These are phyloP conservation scores for Acacia melanoxylon DNA, from an alignment of 306 rosid species.

Conservation along the genomic window DNA sequence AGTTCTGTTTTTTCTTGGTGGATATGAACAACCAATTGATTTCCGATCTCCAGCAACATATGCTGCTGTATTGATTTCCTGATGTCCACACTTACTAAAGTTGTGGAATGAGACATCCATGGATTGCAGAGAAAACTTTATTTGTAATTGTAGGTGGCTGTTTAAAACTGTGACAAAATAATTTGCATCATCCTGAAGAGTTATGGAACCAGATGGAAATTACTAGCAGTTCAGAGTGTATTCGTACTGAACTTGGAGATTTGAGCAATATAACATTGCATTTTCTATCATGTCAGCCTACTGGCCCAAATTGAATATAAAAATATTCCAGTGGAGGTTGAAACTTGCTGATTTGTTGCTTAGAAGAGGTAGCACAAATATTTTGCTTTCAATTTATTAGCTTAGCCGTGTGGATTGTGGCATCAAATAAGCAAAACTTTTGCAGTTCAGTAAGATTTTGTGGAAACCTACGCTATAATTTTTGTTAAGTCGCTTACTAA, in stretches of 20 bases:
- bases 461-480: background rate
- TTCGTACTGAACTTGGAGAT: conserved; percentile 10
- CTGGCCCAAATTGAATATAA: background rate
- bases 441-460: background rate
- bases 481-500: background rate
- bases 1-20: conserved; percentile 10
- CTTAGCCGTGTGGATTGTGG: background rate
- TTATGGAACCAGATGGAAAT: conserved; percentile 13
- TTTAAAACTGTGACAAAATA: background rate
- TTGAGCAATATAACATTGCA: background rate
- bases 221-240: background rate
- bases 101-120: background rate
- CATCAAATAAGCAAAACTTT: background rate
- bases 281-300: background rate
- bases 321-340: background rate
- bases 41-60: conserved; percentile 6
- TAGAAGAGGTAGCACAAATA: background rate
- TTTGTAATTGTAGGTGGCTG: background rate
- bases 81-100: background rate
- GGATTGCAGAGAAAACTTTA: background rate
- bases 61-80: background rate
- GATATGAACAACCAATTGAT: background rate
- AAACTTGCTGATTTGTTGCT: background rate
- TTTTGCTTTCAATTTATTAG: background rate
- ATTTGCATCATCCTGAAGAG: conserved; percentile 18